Conservation (phyloP, 371 early-diverging fungal species). For the Mortierella sp. region DNA sequence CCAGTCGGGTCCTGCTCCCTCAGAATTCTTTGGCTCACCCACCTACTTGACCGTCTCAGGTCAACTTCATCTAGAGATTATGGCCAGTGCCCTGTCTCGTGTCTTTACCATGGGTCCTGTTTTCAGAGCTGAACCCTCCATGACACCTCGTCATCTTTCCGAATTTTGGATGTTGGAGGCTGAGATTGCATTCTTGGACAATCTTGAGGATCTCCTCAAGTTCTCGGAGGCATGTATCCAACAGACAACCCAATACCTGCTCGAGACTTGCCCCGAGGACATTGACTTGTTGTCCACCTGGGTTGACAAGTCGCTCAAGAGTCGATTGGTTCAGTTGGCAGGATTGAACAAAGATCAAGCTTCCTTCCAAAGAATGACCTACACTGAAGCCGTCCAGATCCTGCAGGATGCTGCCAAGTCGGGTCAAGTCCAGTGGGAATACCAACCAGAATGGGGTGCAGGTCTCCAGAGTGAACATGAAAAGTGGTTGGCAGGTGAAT, state of each 20-base stretch:
- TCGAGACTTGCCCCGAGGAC: constrained; percentile 64
- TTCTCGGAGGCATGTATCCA: constrained; percentile 68
- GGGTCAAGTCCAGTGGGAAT: constrained; percentile 57
- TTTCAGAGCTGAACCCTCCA: constrained; percentile 90
- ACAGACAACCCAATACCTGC: constrained; percentile 59
- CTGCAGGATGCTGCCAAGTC: constrained; percentile 55
- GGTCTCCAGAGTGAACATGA: constrained; percentile 92
- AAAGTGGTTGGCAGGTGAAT: constrained; percentile 77
- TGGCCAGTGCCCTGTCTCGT: constrained; percentile 77
- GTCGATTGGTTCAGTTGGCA: constrained; percentile 51
- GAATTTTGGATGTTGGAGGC: constrained; percentile 98
- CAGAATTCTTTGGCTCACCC: constrained; percentile 80
- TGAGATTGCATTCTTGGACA: constrained; percentile 81
- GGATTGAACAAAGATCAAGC: constrained; percentile 11
- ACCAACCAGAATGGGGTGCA: constrained; percentile 80
- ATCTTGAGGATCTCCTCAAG: constrained; percentile 62
- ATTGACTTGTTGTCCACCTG: constrained; percentile 63
- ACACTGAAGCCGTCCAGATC: constrained; percentile 84
- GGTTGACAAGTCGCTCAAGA: constrained; percentile 59
- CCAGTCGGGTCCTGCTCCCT: constrained; percentile 42
- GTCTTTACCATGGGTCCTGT: constrained; percentile 91
- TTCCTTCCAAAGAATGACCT: constrained; percentile 81
- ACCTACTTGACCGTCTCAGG: constrained; percentile 90
- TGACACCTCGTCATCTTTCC: constrained; percentile 87
- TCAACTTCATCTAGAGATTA: constrained; percentile 89